These are phyloP conservation scores for Cardamine occulta DNA, from an alignment of 345 rosid genomes.

Conservation along the genomic window DNA sequence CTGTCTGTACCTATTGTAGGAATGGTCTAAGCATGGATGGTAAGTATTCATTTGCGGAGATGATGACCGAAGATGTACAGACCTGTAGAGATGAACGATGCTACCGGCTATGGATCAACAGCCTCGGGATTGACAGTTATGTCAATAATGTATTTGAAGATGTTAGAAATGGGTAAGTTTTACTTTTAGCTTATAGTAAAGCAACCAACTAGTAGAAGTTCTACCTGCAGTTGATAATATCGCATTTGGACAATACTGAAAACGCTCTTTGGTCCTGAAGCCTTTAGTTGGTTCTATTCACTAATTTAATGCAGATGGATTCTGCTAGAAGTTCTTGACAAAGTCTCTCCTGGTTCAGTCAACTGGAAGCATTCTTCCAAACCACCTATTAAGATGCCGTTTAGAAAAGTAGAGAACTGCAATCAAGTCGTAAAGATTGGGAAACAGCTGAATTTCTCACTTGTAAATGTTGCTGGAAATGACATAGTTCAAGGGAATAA, in stretches of 20 bases:
- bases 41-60: constrained; percentile 80
- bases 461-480: constrained; percentile 88
- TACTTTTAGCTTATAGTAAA: background rate
- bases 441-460: constrained; percentile 71
- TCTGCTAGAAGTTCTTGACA: constrained; percentile 91
- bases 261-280: background rate
- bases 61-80: constrained; percentile 84
- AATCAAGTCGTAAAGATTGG: constrained; percentile 90
- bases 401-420: constrained; percentile 93
- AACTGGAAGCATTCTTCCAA: constrained; percentile 92
- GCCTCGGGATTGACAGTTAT: constrained; percentile 77
- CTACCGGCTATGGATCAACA: constrained; percentile 90
- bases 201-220: constrained; percentile 13
- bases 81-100: constrained; percentile 93
- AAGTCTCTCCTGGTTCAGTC: constrained; percentile 77
- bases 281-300: constrained; percentile 1
- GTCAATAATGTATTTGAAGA: constrained; percentile 91
- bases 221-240: constrained; percentile 13
- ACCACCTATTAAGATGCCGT: constrained; percentile 96
- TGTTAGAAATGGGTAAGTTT: constrained; percentile 76
- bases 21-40: constrained; percentile 77
- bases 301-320: constrained; percentile 67
- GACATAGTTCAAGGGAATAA: constrained; percentile 95
- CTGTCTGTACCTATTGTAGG: constrained; percentile 53
- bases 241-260: background rate